A percentile compares a stretch with the other conserved stretches of the same genome.
These are phyloP conservation scores for Kingdonia uniflora DNA, from an alignment of 164 flowering plant genomes.

Conservation along the genomic window DNA sequence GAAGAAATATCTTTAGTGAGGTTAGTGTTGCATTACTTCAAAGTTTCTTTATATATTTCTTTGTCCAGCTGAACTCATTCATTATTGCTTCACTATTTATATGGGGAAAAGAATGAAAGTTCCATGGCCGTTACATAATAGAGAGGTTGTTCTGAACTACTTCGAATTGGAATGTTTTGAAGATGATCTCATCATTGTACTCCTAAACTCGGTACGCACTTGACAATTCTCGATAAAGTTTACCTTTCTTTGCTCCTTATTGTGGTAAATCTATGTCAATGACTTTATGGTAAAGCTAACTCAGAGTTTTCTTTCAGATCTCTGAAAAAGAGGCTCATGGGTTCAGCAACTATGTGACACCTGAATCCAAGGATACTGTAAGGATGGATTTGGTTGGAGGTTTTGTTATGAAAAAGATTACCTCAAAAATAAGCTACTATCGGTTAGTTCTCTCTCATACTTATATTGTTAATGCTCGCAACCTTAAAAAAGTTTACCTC, in stretches of 20 bases:
- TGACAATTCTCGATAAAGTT: neutral
- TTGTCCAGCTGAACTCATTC: slow-evolving; percentile 7
- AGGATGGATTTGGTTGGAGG: slow-evolving; percentile 79
- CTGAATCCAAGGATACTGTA: slow-evolving; percentile 56
- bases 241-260: too few relatives aligned
- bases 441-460: slow-evolving; percentile 34
- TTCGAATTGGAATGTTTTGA: slow-evolving; percentile 62
- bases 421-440: slow-evolving; percentile 57
- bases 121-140: slow-evolving; percentile 79
- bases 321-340: slow-evolving; percentile 33
- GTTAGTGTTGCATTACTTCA: slow-evolving; percentile 25
- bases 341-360: slow-evolving; percentile 42
- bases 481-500: too few relatives aligned
- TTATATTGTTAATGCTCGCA: too few relatives aligned
- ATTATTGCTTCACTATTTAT: slow-evolving; percentile 25
- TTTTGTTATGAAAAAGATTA: slow-evolving; percentile 71
- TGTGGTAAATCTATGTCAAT: slow-evolving; percentile 1
- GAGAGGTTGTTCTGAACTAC: slow-evolving; percentile 73
- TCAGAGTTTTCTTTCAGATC: slow-evolving; percentile 4
- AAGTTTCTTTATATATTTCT: neutral
- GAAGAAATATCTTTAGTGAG: slow-evolving; percentile 82
- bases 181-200: slow-evolving; percentile 62
- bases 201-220: slow-evolving; percentile 61
- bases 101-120: slow-evolving; percentile 92
- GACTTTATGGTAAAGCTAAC: neutral